Percentiles rank a stretch among this genome's conserved stretches.
These are phyloP conservation scores for Pulveroboletus frians DNA, from an alignment of 768 basidiomycete genomes.

Conservation along the genomic window DNA sequence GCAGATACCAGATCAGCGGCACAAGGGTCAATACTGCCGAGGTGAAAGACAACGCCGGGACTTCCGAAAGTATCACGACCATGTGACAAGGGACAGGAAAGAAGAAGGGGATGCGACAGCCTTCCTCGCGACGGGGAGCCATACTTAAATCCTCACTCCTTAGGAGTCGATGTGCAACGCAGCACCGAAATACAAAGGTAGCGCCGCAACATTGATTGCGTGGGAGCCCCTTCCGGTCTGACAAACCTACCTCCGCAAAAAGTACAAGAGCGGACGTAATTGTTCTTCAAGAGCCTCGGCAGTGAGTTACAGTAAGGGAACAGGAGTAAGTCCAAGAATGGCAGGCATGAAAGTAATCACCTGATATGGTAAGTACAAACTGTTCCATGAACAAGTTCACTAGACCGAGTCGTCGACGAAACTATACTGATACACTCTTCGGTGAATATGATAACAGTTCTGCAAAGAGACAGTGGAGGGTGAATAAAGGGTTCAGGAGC, in stretches of 20 bases:
- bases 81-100: conserved; percentile 7
- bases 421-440: conserved; percentile 15
- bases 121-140: neutral
- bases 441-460: conserved; percentile 2
- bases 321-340: conserved; percentile 16
- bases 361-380: conserved; percentile 25
- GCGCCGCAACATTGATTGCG: neutral
- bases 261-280: conserved; percentile 23
- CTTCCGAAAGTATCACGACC: conserved; percentile 23
- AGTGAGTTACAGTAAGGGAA: neutral
- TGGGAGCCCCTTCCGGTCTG: conserved; percentile 1
- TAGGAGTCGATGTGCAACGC: neutral
- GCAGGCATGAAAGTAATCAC: conserved; percentile 28
- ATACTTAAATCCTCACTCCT: conserved; percentile 13
- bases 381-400: neutral
- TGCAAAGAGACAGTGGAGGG: conserved; percentile 10
- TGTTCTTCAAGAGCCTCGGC: neutral
- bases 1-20: conserved; percentile 38
- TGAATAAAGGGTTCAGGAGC: conserved; percentile 2
- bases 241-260: conserved; percentile 22
- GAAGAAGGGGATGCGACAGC: conserved; percentile 10
- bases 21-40: conserved; percentile 39
- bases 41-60: conserved; percentile 42
- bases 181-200: conserved; percentile 18
- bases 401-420: neutral